Evolutionary conservation across 1,139 yeast genomes (phyloP), one percentile per base, ranked within the genome.

Genomic region (Yamadazyma songkhlaensis): DNA sequence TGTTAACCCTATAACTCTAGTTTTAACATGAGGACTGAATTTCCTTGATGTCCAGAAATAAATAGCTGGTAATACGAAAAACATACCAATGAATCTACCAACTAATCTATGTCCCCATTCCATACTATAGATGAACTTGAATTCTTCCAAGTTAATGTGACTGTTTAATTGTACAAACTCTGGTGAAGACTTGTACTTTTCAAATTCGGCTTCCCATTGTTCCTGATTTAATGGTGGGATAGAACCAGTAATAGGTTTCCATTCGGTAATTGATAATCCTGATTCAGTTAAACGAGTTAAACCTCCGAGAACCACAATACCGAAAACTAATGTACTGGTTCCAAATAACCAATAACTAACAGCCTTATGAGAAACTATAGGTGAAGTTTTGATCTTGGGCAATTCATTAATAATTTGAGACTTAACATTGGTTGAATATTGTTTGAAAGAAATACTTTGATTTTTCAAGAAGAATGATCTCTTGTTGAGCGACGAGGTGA

Each of bases 171-270:
- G 84, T 56, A 84, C 79, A 59, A 88, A 94, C 57, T 94, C 99
- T 1, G 99, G 99, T 1, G 96, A 84, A 20, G 76, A 73, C 50
- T 83, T 72, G 62, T 94, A 94, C 55, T 87, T 84, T 24, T 62
- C 68, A 55, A 92, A 94, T 58, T 92, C 97, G 15, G 54, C 76
- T 50, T 79, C 80, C 98, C 98, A 94, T 46, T 90, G 90, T 33
- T 65, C 64, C 53, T 86, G 80, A 38, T 67, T 77, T 54, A 86
- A 56, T 1, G 98, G 98, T 5, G 98, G 98, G 13, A 94, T 60
- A 3, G 95, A 67, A 29, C 99, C 99, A 0, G 98, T 89, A 24
- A 94, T 90, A 1, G 99, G 99, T 58, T 82, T 87, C 99, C 99
- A 94, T 60, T 94, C 98, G 1, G 98, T 92, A 56, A 94, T 94